Evolutionary conservation across 495 filamentous ascomycete species (phyloP).

Genomic region (Trichoderma asperelloides): DNA sequence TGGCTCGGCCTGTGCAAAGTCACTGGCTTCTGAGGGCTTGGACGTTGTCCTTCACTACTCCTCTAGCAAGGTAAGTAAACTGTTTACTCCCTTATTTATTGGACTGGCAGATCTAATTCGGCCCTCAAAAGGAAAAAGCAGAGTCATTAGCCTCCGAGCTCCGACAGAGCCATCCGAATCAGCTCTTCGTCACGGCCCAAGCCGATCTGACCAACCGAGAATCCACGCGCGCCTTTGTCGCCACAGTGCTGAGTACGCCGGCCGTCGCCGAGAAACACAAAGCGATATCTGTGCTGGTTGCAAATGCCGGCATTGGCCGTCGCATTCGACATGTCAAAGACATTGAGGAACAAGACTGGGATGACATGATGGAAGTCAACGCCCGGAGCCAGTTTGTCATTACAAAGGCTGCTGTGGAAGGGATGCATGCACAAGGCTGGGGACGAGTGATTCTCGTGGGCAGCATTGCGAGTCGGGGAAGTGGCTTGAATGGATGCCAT

Average conservation of each 20-base stretch:
- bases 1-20: not conserved
- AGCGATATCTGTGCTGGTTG: conserved; percentile 6
- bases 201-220: not conserved
- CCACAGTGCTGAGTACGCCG: not conserved
- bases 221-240: not conserved
- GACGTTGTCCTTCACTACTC: conserved; percentile 10
- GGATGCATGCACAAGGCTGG: conserved; percentile 8
- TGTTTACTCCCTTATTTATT: too few relatives aligned
- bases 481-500: conserved; percentile 5
- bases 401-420: not conserved
- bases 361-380: conserved; percentile 10
- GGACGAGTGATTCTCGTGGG: conserved; percentile 7
- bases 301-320: conserved; percentile 8
- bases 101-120: not conserved
- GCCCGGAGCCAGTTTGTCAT: conserved; percentile 5
- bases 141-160: conserved; percentile 4
- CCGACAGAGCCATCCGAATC: not conserved
- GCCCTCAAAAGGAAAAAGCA: not conserved
- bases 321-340: conserved; percentile 1
- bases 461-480: conserved; percentile 8
- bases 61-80: not conserved
- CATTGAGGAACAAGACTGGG: conserved; percentile 10
- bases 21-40: conserved; percentile 8
- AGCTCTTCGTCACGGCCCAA: not conserved
- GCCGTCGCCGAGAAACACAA: not conserved